phyloP scores from a whole-genome alignment of 768 basidiomycete genomes.

The Lactifluus hygrophoroides region DNA sequence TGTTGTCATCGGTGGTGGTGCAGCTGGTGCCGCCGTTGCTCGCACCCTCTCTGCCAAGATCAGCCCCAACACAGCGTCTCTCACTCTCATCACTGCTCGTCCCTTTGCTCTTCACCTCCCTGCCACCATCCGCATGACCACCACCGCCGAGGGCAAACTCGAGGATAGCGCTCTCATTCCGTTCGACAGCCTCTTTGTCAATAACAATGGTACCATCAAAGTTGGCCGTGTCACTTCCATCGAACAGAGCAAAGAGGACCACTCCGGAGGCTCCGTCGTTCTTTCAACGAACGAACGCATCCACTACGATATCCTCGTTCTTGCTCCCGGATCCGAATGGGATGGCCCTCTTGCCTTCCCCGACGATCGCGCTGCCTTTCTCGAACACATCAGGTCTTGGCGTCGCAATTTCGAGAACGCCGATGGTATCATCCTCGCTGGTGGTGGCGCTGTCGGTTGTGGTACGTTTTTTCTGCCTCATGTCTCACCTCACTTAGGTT shows the following conservation, averaged over 20 bases:
- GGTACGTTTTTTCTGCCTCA: slow-evolving; percentile 27
- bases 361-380: slow-evolving; percentile 21
- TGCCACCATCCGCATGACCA: too few species aligned
- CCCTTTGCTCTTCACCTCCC: too few species aligned
- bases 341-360: slow-evolving; percentile 34
- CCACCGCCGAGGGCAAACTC: too few species aligned
- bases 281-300: too few species aligned
- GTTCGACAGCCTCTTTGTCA: slow-evolving; percentile 13
- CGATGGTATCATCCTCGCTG: slow-evolving; percentile 28
- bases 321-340: slow-evolving; percentile 17
- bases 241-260: neutral
- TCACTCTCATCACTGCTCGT: too few species aligned
- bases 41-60: slow-evolving; percentile 44
- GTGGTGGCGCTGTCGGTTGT: slow-evolving; percentile 35
- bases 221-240: too few species aligned
- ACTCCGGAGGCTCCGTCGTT: slow-evolving; percentile 2
- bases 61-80: slow-evolving; percentile 34
- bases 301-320: slow-evolving; percentile 16
- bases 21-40: slow-evolving; percentile 39
- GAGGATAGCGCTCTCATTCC: too few species aligned
- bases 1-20: slow-evolving; percentile 53
- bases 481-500: neutral
- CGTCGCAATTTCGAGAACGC: slow-evolving; percentile 26
- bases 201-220: slow-evolving; percentile 11
- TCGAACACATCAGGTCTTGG: slow-evolving; percentile 25